A percentile compares a stretch with the other conserved stretches of the same genome.
These are phyloP conservation scores for Talaromyces sp. DNA, from an alignment of 2,329 filamentous ascomycete genomes.

Conservation along the genomic window DNA sequence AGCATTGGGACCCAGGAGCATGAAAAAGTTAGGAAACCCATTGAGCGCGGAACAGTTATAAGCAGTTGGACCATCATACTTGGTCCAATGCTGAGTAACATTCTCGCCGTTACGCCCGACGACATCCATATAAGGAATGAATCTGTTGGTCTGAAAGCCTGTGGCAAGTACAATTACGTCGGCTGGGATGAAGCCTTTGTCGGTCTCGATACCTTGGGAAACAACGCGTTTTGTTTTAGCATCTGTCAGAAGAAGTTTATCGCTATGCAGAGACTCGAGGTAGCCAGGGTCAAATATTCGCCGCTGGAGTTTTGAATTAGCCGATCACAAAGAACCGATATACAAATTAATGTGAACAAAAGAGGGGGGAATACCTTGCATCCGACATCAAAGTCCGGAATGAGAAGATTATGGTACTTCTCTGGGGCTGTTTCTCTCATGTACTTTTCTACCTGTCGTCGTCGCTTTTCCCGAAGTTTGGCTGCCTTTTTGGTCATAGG, in stretches of 20 bases:
- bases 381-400: conserved; percentile 56
- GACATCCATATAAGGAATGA: conserved; percentile 19
- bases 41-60: conserved; percentile 55
- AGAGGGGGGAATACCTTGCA: conserved; percentile 44
- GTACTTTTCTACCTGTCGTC: conserved; percentile 35
- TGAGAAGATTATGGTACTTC: conserved; percentile 56
- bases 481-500: conserved; percentile 33
- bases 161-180: conserved; percentile 23
- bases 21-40: conserved; percentile 41
- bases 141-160: conserved; percentile 22
- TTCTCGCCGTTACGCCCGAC: conserved; percentile 18
- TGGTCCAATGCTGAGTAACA: conserved; percentile 19
- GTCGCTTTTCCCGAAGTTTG: conserved; percentile 25
- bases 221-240: conserved; percentile 44
- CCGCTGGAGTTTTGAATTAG: conserved; percentile 22
- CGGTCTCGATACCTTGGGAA: conserved; percentile 30
- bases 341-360: neutral
- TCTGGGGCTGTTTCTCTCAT: conserved; percentile 48
- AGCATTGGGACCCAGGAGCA: conserved; percentile 27
- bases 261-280: conserved; percentile 44
- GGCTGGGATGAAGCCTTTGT: conserved; percentile 17
- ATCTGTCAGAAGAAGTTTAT: conserved; percentile 49
- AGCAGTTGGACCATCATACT: conserved; percentile 52
- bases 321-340: neutral
- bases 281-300: conserved; percentile 56